Conservation (phyloP, 495 filamentous ascomycete genomes). For the Trichoderma erinaceum region DNA sequence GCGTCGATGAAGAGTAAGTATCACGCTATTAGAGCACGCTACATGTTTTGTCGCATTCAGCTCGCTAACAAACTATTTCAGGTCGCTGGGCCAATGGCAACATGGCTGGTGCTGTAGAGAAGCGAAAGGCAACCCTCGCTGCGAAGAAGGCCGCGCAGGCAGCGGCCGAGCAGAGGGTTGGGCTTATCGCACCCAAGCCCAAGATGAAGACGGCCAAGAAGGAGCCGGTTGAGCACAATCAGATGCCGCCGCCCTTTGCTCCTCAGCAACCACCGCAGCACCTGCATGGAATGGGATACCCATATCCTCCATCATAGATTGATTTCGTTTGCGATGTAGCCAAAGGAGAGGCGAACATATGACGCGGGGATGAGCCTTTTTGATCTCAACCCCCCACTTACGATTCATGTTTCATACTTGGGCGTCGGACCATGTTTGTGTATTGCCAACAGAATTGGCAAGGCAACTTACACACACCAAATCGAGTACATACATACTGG, state of each 20-base stretch:
- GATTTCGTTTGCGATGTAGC: background rate
- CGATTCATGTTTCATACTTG: constrained; percentile 10
- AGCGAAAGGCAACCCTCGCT: constrained; percentile 44
- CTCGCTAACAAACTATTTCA: constrained; percentile 20
- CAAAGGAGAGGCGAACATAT: background rate
- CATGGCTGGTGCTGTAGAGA: constrained; percentile 43
- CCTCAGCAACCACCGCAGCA: constrained; percentile 14
- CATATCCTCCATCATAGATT: background rate
- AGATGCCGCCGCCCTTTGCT: background rate
- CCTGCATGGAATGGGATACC: background rate
- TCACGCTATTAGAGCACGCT: background rate
- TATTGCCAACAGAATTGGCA: background rate
- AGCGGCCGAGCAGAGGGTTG: constrained; percentile 15
- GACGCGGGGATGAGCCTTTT: background rate
- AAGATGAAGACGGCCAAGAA: constrained; percentile 15
- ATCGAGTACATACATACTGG: background rate
- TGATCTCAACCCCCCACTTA: background rate
- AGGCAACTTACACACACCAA: background rate
- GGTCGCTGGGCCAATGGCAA: constrained; percentile 45
- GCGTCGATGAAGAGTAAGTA: constrained; percentile 44
- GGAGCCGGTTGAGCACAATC: background rate
- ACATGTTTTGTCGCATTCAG: background rate
- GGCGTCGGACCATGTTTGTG: background rate
- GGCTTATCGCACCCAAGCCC: constrained; percentile 14
- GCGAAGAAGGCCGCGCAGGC: constrained; percentile 37